Conservation (phyloP, 2,329 filamentous ascomycete genomes). For the Verticillium dahliae region DNA sequence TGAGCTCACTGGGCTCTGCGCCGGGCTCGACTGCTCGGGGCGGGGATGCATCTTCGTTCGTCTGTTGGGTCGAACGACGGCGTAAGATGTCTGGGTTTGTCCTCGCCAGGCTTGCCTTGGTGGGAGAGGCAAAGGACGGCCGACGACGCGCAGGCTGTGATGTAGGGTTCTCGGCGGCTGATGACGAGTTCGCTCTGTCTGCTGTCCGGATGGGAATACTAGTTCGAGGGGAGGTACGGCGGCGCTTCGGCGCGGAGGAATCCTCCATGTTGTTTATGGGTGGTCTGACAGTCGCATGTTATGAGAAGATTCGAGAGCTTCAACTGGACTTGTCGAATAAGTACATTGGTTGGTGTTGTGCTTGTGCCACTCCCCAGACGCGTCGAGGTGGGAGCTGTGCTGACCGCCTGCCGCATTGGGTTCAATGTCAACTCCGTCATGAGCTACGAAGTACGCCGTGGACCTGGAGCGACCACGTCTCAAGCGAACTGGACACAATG, state of each 20-base stretch:
- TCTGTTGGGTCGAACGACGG: constrained; percentile 24
- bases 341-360: neutral
- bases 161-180: constrained; percentile 17
- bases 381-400: neutral
- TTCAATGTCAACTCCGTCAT: neutral
- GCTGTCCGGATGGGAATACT: constrained; percentile 17
- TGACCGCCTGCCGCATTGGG: neutral
- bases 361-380: neutral
- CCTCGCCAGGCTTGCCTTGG: constrained; percentile 55
- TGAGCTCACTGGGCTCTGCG: constrained; percentile 13
- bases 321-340: neutral
- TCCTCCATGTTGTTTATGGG: neutral
- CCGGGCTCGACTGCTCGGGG: constrained; percentile 3
- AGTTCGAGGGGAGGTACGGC: constrained; percentile 53
- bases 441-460: no score
- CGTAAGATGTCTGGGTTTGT: constrained; percentile 54
- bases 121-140: constrained; percentile 61
- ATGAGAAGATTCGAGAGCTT: neutral
- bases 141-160: constrained; percentile 22
- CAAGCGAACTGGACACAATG: no score
- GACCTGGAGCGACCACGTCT: no score
- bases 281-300: neutral
- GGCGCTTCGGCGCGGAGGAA: constrained; percentile 53
- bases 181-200: constrained; percentile 28
- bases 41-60: neutral